Percentiles rank a stretch among this genome's conserved stretches.
Conservation (phyloP, 225 moss, liverwort and hornwort species). For the Anthoceros angustus region DNA sequence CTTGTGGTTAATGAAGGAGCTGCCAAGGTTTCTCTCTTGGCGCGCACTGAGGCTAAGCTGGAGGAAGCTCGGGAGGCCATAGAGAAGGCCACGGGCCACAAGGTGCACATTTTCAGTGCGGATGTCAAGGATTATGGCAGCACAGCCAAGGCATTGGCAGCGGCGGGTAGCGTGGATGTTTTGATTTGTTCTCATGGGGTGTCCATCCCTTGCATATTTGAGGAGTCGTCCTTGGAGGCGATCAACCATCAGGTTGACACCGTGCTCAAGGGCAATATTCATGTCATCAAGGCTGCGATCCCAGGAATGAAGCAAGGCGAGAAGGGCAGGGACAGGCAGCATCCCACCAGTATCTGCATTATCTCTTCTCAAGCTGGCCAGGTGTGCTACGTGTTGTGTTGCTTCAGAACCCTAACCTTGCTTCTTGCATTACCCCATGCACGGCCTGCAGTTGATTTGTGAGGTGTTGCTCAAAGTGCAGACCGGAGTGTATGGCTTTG, state of each 20-base stretch:
- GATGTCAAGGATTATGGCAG: constrained; percentile 54
- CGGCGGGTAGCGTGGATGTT: constrained; percentile 52
- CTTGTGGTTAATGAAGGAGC: constrained; percentile 53
- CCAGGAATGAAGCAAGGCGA: constrained; percentile 42
- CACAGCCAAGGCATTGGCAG: constrained; percentile 37
- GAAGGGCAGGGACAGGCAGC: constrained; percentile 7
- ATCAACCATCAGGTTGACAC: constrained; percentile 63
- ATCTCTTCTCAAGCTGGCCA: constrained; percentile 63
- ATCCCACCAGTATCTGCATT: constrained; percentile 49
- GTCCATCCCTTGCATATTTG: constrained; percentile 30
- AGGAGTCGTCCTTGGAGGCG: constrained; percentile 34
- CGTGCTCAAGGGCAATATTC: constrained; percentile 58
- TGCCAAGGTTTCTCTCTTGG: constrained; percentile 42
- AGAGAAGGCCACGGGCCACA: constrained; percentile 12
- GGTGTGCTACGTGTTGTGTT: constrained; percentile 34
- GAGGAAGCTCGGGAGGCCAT: constrained; percentile 35
- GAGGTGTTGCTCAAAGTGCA: constrained; percentile 9
- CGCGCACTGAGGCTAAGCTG: constrained; percentile 45
- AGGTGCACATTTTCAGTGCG: constrained; percentile 45
- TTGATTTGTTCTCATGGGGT: constrained; percentile 65
- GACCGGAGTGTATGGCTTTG: constrained; percentile 74
- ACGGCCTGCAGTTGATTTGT: neutral
- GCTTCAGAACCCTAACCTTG: neutral
- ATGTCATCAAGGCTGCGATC: constrained; percentile 61
- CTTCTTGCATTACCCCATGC: neutral